Evolutionary conservation across 345 rosid species (phyloP), one percentile per base, ranked within the genome.

Genomic region (Xanthoceras sorbifolium): DNA sequence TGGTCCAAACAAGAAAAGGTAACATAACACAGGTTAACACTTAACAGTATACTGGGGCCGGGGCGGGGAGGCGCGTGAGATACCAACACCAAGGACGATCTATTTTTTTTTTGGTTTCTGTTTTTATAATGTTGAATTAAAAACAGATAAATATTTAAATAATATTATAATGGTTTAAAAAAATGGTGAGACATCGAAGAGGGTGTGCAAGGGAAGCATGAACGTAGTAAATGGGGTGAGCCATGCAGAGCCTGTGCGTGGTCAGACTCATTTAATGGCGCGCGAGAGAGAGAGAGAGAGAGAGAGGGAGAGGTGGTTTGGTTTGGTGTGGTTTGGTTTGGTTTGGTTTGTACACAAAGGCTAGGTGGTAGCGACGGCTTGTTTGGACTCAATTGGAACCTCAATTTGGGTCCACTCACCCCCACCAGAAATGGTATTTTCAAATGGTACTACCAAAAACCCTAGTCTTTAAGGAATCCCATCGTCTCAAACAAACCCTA

Each of bases 181-280:
- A 31, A n/a, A 20, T 3, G 14, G 31, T n/a, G 22, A 38, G 6
- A 42, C 26, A 15, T 71, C 1, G 18, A n/a, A n/a, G n/a, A n/a
- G n/a, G n/a, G n/a, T n/a, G n/a, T n/a, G n/a, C n/a, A n/a, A 81
- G 86, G 67, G 77, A 57, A 84, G 85, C 84, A 79, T 86, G 89
- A 86, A 72, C 23, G 77, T 50, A 79, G 82, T 81, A 83, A 86
- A 77, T 83, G 78, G 67, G 28, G 28, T 26, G 71, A 6, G 79
- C 79, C 77, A 75, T 76, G 82, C 78, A 77, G 72, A 74, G 74
- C 29, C 81, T 76, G 78, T 75, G 64, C 52, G 67, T 57, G 78
- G 66, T 74, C 81, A 76, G 79, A 6, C 63, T 67, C 72, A 77
- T 79, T 83, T 69, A 86, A 83, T 83, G 71, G 55, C 26, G 54